Evolutionary conservation across 371 early-diverging fungal species (phyloP), one percentile per base, ranked within the genome.

Genomic region (Rhizopus stolonifer): DNA sequence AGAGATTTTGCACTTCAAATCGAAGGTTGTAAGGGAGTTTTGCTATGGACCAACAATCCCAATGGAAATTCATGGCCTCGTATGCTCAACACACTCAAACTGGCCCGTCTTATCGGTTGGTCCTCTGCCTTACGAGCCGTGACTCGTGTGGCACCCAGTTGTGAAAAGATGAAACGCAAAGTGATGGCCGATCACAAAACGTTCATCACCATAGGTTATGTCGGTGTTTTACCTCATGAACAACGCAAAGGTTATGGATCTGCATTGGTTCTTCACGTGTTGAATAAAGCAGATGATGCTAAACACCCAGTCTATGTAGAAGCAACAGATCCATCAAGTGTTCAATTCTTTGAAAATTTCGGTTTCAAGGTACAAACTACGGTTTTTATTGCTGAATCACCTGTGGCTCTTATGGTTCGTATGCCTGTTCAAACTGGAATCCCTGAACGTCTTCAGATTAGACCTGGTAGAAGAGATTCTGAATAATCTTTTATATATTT

Each of bases 241-340:
- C 71, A 69, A 44, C 70, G 67, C 32, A 77, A 77, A 25, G 77
- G 77, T 0, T 62, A 69, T 23, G 77, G 71, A 1, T 45, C 67
- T 1, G 69, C 73, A 15, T 53, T 77, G 6, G 46, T 77, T 6
- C 54, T 54, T 9, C 49, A 70, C 42, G 67, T 70, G 0, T 52
- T 67, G 0, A 58, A 65, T 33, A 72, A 70, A 19, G 77, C 77
- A 34, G 96, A 98, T 56, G 70, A 81, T 0, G 83, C 83, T 46
- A 95, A 96, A 49, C 91, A 94, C 59, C 96, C 98, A 0, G 90
- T 92, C 10, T 93, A 64, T 23, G 71, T 65, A 11, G 69, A 73
- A 46, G 73, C 95, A 55, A 92, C 92, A 55, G 95, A 95, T 64
- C 86, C 92, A 81, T 88, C 89, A 36, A 92, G 93, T 4, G 87